Percentiles rank a stretch among this genome's conserved stretches.
phyloP scores from a whole-genome alignment of 352 stramenopile genomes.

The Pythium dissotocum region DNA sequence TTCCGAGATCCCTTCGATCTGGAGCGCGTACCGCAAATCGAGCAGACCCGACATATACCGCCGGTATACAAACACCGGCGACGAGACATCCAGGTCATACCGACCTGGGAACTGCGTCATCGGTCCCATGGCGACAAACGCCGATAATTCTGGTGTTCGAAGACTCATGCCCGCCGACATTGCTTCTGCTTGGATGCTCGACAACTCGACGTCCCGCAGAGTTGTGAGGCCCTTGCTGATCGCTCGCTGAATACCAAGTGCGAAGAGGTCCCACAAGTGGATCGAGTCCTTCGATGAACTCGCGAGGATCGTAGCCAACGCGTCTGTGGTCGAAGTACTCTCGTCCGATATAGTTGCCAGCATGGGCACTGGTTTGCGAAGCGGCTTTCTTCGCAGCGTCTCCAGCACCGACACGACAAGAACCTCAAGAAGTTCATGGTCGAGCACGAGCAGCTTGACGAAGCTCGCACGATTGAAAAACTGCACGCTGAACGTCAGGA shows the following conservation, averaged over 20 bases:
- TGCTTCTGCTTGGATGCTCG: constrained; percentile 45
- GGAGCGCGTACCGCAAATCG: constrained; percentile 97
- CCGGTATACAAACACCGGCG: constrained; percentile 91
- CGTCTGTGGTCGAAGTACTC: not conserved
- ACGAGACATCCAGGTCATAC: constrained; percentile 80
- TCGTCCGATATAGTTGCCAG: constrained; percentile 2
- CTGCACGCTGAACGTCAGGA: constrained; percentile 94
- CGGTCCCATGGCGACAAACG: constrained; percentile 52
- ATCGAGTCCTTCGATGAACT: constrained; percentile 1
- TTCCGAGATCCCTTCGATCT: constrained; percentile 95
- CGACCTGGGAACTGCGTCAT: constrained; percentile 62
- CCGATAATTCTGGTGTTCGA: constrained; percentile 45
- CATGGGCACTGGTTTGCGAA: constrained; percentile 1
- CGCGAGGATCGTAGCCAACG: constrained; percentile 4
- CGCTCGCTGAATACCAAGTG: constrained; percentile 53
- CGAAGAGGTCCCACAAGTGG: constrained; percentile 70
- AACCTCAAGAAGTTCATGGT: constrained; percentile 77
- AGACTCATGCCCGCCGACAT: constrained; percentile 27
- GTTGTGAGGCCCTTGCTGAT: constrained; percentile 30
- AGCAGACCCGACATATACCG: constrained; percentile 96
- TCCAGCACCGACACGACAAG: constrained; percentile 70
- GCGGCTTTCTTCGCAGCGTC: constrained; percentile 59
- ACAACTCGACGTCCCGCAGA: constrained; percentile 54
- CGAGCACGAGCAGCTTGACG: constrained; percentile 82
- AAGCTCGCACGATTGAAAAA: constrained; percentile 99